Evolutionary conservation across 176 grass and related monocot species (phyloP).

Genomic region (Raddia distichophylla): DNA sequence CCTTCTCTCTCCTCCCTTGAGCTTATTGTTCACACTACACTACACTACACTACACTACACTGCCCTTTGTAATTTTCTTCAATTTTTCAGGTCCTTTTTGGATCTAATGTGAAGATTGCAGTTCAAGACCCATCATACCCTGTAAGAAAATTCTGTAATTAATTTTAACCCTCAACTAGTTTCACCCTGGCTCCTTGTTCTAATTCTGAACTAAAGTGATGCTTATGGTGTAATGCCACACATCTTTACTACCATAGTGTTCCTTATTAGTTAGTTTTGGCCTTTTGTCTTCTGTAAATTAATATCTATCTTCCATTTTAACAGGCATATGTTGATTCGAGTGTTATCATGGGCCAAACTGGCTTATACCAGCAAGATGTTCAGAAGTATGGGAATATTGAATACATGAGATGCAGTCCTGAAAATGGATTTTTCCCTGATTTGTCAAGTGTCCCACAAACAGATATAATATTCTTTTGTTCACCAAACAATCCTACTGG

Average conservation of each 20-base stretch:
- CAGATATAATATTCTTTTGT: conserved; percentile 96
- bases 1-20: not conserved
- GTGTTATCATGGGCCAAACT: conserved; percentile 91
- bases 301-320: conserved; percentile 25
- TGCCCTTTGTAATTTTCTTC: conserved; percentile 13
- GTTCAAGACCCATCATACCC: conserved; percentile 98
- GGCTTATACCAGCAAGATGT: conserved; percentile 76
- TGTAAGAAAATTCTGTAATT: conserved; percentile 48
- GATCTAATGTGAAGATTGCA: conserved; percentile 79
- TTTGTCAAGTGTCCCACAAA: conserved; percentile 64
- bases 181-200: not conserved
- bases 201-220: conserved; percentile 1
- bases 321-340: conserved; percentile 94
- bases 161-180: not conserved
- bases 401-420: conserved; percentile 93
- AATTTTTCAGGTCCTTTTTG: conserved; percentile 78
- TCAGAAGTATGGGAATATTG: conserved; percentile 78
- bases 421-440: conserved; percentile 94
- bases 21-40: conserved; percentile 18
- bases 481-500: conserved; percentile 97
- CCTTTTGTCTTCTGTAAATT: conserved; percentile 8
- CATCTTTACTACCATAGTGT: not conserved
- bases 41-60: conserved; percentile 13
- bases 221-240: not conserved
- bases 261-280: not conserved